Conservation (phyloP, 805 yeast genomes). For the Saturnispora besseyi region DNA sequence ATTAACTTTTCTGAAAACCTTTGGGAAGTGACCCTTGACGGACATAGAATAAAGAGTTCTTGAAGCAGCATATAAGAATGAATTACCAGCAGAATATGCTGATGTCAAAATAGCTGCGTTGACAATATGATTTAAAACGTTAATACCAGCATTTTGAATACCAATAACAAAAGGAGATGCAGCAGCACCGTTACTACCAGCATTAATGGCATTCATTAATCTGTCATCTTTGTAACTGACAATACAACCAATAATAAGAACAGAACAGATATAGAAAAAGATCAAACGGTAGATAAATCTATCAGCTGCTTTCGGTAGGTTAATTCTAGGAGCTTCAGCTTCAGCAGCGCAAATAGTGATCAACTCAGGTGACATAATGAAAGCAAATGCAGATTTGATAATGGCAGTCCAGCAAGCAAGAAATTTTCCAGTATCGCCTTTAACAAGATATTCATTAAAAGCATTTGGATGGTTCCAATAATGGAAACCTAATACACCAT, state of each 20-base stretch:
- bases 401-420: slow-evolving; percentile 55
- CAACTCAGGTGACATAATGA: slow-evolving; percentile 34
- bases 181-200: slow-evolving; percentile 50
- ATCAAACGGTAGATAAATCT: slow-evolving; percentile 26
- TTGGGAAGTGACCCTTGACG: slow-evolving; percentile 66
- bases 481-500: slow-evolving; percentile 36
- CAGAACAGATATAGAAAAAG: slow-evolving; percentile 26
- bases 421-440: slow-evolving; percentile 54
- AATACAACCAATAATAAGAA: slow-evolving; percentile 41
- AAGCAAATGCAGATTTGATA: slow-evolving; percentile 57
- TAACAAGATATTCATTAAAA: slow-evolving; percentile 40
- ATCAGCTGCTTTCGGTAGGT: slow-evolving; percentile 27
- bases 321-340: slow-evolving; percentile 25
- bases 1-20: slow-evolving; percentile 50
- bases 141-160: slow-evolving; percentile 57
- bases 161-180: slow-evolving; percentile 88
- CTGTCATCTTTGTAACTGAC: slow-evolving; percentile 34
- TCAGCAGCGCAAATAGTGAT: slow-evolving; percentile 28
- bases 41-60: slow-evolving; percentile 71
- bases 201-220: slow-evolving; percentile 36
- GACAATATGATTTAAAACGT: slow-evolving; percentile 64
- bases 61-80: slow-evolving; percentile 64
- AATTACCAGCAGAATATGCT: slow-evolving; percentile 61
- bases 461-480: slow-evolving; percentile 33
- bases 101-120: slow-evolving; percentile 58